phyloP scores from a whole-genome alignment of 2,329 filamentous ascomycete species.

The Cercospora sojina region DNA sequence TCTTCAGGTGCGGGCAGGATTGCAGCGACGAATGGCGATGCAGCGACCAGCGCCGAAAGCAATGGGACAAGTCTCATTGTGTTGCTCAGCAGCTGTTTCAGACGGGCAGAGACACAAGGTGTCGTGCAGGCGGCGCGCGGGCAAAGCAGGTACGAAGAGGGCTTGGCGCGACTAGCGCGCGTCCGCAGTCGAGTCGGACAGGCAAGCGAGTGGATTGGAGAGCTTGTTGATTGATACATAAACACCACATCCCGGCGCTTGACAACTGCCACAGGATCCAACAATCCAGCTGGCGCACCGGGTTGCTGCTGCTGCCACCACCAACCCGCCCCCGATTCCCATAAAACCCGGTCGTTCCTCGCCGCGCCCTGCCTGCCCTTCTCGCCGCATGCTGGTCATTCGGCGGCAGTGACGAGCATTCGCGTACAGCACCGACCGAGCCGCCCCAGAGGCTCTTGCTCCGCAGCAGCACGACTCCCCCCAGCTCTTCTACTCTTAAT shows the following conservation, averaged over 20 bases:
- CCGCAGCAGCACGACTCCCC: neutral
- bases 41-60: conserved; percentile 1
- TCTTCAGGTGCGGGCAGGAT: conserved; percentile 9
- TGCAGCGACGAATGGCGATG: conserved; percentile 8
- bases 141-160: neutral
- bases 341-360: neutral
- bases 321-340: neutral
- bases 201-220: conserved; percentile 1
- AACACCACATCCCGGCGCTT: conserved; percentile 13
- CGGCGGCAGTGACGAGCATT: conserved; percentile 9
- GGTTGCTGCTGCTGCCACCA: neutral
- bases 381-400: conserved; percentile 9
- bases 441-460: neutral
- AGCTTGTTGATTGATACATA: neutral
- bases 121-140: neutral
- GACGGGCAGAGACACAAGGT: neutral
- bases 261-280: neutral
- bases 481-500: neutral
- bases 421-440: neutral
- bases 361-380: neutral
- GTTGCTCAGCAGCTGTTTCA: conserved; percentile 1
- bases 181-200: neutral
- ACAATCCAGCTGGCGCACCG: conserved; percentile 1
- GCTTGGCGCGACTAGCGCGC: neutral
- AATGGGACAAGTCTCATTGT: conserved; percentile 10